Conservation (phyloP, 2,329 filamentous ascomycete genomes). For the Pestalotiopsis sp. region DNA sequence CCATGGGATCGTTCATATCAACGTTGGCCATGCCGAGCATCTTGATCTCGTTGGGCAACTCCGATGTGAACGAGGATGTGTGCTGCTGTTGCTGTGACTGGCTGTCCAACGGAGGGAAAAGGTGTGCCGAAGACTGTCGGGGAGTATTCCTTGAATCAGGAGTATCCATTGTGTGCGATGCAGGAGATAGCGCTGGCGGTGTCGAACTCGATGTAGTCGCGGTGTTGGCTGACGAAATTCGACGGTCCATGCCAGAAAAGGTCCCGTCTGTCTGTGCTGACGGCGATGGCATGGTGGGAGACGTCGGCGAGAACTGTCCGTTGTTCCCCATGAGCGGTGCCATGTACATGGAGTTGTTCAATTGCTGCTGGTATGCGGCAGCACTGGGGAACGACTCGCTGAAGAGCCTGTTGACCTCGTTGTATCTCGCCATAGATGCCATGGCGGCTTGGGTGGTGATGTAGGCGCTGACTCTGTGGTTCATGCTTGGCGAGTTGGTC, state of each 20-base stretch:
- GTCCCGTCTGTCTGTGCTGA: conserved; percentile 8
- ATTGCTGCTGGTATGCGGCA: conserved; percentile 31
- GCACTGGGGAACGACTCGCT: conserved; percentile 48
- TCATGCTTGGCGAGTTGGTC: conserved; percentile 63
- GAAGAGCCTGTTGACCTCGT: conserved; percentile 51
- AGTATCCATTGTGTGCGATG: conserved; percentile 21
- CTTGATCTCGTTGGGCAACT: conserved; percentile 45
- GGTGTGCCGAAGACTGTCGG: conserved; percentile 30
- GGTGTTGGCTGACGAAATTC: conserved; percentile 20
- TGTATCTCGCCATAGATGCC: conserved; percentile 45
- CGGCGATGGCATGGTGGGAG: conserved; percentile 17
- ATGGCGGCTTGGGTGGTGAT: conserved; percentile 46
- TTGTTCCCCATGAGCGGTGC: conserved; percentile 25
- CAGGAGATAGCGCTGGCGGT: conserved; percentile 30
- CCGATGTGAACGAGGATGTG: conserved; percentile 43
- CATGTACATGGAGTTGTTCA: conserved; percentile 31
- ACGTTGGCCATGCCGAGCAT: conserved; percentile 38
- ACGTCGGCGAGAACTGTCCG: conserved; percentile 18
- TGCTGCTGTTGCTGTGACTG: conserved; percentile 27
- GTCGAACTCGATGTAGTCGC: conserved; percentile 23
- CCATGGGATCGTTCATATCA: conserved; percentile 34
- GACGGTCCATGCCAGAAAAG: conserved; percentile 14
- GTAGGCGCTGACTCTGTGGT: conserved; percentile 59
- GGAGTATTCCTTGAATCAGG: conserved; percentile 25
- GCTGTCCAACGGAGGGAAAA: conserved; percentile 26